These are phyloP conservation scores for Fraxinus sp. DNA, from an alignment of 305 asterid genomes.

Conservation along the genomic window DNA sequence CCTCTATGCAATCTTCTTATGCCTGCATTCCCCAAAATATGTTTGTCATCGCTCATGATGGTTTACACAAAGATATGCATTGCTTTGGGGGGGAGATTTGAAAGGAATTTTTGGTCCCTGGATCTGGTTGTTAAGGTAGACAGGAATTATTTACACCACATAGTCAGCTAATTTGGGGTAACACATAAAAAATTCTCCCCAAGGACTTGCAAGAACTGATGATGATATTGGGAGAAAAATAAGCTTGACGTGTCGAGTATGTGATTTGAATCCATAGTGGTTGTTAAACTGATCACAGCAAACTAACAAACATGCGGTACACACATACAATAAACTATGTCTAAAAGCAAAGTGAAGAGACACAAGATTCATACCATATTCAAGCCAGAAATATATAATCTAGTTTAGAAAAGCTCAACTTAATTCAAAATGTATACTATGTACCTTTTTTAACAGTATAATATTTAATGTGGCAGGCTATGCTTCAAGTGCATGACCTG, in stretches of 20 bases:
- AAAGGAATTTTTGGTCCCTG: background rate
- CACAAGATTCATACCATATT: background rate
- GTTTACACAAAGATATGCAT: background rate
- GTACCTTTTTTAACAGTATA: slow-evolving; percentile 8
- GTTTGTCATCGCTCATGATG: background rate
- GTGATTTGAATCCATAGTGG: background rate
- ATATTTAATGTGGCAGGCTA: slow-evolving; percentile 57
- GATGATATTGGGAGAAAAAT: background rate
- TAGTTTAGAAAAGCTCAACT: background rate
- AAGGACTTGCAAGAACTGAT: background rate
- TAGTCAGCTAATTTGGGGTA: background rate
- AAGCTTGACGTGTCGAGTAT: background rate
- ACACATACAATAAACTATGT: background rate
- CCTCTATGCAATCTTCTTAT: background rate
- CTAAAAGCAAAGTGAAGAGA: background rate
- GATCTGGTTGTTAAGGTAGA: background rate
- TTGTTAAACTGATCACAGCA: background rate
- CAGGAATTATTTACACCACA: background rate
- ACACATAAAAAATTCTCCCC: background rate
- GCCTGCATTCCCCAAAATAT: background rate
- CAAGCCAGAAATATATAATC: background rate
- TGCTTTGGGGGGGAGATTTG: background rate
- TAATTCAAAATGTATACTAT: slow-evolving; percentile 4
- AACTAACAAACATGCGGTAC: background rate
- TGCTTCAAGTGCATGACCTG: slow-evolving; percentile 84